Base-by-base conservation (phyloP, 352 stramenopile species). In the Phytophthora fragariae region DNA sequence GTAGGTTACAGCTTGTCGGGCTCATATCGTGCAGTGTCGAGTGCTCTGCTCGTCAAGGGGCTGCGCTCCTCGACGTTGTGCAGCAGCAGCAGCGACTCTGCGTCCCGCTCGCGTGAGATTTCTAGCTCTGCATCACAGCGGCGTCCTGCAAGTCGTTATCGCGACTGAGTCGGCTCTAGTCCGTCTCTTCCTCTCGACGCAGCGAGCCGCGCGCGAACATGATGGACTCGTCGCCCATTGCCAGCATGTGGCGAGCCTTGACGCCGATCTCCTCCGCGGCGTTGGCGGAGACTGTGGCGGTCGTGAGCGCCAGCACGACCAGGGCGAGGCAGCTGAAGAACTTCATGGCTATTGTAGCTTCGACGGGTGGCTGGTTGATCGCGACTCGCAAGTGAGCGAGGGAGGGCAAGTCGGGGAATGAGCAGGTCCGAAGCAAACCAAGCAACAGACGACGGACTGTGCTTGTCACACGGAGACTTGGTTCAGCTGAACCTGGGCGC, bases 191-290 rank as follows among this genome's bases (percentile, higher is more conserved):
- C 49, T 71, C 68, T 62, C 56, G 35, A 57, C 68, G 68, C n/a
- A 75, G 49, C 31, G 61, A 75, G 49, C 68, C 68, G 37, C 68
- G 68, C 21, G 62, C 68, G 62, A 75, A 64, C 56, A 75, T 59
- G 62, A 70, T 55, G 47, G 68, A 75, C 57, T 75, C 68, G 56
- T 75, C 68, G 24, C 68, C 68, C 62, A 70, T 75, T 10, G 68
- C 68, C 47, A 75, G 62, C 68, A 75, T 71, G 68, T 75, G 68
- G 44, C 68, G 68, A 11, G 68, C 68, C 62, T 66, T 75, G 12
- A 75, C 68, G 35, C 68, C 68, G 27, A 62, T 75, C 49, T 70
- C 68, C 50, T 71, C 68, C 4, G n/a, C 21, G n/a, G 15, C 47
- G 8, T 39, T 46, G 47, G 52, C 50, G 69, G 35, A 41, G 35